Conservation (phyloP, 495 filamentous ascomycete genomes). For the Stereocaulon alpinum region DNA sequence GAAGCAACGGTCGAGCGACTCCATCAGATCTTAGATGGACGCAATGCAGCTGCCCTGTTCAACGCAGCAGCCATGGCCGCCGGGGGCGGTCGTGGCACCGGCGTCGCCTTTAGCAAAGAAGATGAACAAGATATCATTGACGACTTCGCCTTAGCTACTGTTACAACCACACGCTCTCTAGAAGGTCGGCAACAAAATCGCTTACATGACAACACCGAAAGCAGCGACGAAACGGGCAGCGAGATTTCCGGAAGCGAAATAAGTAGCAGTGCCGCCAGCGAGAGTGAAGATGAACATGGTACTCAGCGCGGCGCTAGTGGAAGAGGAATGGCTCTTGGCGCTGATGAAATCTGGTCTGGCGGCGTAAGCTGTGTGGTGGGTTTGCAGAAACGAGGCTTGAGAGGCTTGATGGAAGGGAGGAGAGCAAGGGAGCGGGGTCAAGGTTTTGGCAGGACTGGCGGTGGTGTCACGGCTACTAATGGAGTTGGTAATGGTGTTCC, state of each 20-base stretch:
- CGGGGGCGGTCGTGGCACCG: constrained; percentile 70
- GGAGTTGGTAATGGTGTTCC: not conserved
- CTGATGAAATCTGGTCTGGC: constrained; percentile 56
- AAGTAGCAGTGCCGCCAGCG: constrained; percentile 26
- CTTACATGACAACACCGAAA: constrained; percentile 7
- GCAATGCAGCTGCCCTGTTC: constrained; percentile 94
- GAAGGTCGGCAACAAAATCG: constrained; percentile 5
- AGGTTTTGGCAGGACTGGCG: constrained; percentile 11
- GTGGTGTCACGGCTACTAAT: constrained; percentile 7
- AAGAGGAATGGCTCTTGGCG: constrained; percentile 31
- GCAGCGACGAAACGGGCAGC: constrained; percentile 13
- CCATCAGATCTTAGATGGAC: constrained; percentile 78
- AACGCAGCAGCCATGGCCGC: constrained; percentile 98
- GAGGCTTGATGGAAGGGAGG: constrained; percentile 91
- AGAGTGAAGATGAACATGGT: constrained; percentile 19
- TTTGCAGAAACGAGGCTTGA: constrained; percentile 82
- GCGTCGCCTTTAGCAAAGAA: constrained; percentile 28
- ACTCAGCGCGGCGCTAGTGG: constrained; percentile 37
- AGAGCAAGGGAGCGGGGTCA: constrained; percentile 64
- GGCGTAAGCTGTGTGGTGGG: constrained; percentile 91
- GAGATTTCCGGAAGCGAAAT: constrained; percentile 19
- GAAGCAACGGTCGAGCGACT: constrained; percentile 87
- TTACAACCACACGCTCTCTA: constrained; percentile 10
- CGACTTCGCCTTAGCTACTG: not conserved
- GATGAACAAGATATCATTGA: constrained; percentile 12